Conservation (phyloP, 768 basidiomycete species). For the Kwoniella bestiolae region DNA sequence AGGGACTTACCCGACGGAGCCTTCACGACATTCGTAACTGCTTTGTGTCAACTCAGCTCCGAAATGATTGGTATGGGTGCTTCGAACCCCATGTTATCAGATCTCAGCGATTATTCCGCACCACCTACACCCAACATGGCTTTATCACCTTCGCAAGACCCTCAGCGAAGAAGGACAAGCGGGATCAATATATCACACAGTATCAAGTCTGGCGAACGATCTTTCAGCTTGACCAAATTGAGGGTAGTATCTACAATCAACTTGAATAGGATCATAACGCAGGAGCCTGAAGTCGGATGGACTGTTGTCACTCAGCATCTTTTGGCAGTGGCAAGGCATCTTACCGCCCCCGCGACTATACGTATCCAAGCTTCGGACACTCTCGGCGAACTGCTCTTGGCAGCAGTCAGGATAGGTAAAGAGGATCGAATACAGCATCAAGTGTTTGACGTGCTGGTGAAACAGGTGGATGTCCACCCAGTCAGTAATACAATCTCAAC, state of each 20-base stretch:
- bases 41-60: conserved; percentile 80
- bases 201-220: conserved; percentile 76
- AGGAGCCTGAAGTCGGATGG: conserved; percentile 85
- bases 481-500: conserved; percentile 61
- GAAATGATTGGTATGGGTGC: conserved; percentile 90
- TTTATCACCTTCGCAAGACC: conserved; percentile 30
- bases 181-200: conserved; percentile 84
- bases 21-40: conserved; percentile 75
- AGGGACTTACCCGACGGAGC: conserved; percentile 80
- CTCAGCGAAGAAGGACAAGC: conserved; percentile 70
- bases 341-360: conserved; percentile 70
- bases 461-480: conserved; percentile 67
- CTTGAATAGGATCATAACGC: conserved; percentile 81
- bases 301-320: conserved; percentile 77
- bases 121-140: conserved; percentile 23
- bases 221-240: conserved; percentile 85
- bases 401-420: conserved; percentile 60
- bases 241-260: conserved; percentile 80
- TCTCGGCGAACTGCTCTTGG: conserved; percentile 78
- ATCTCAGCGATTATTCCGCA: conserved; percentile 21
- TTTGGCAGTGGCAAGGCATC: conserved; percentile 72
- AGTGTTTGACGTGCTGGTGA: conserved; percentile 80
- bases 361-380: conserved; percentile 87
- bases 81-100: not conserved
- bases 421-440: conserved; percentile 69